Base-by-base conservation (phyloP, 2,329 filamentous ascomycete genomes). In the Monosporascus cannonballus region DNA sequence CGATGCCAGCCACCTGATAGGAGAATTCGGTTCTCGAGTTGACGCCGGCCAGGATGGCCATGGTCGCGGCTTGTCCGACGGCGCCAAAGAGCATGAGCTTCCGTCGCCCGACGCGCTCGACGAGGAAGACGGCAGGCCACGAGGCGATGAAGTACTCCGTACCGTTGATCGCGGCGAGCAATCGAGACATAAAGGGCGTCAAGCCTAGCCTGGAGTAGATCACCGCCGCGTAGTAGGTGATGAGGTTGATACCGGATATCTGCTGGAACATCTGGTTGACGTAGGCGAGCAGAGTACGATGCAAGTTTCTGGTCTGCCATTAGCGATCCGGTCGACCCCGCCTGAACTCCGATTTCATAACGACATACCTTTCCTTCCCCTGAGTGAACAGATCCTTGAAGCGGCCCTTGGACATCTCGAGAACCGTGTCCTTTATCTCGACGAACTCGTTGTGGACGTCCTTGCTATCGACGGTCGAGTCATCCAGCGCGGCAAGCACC, bases 11-110 rank as follows among this genome's bases (percentile, higher is more conserved):
- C 18, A 70, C 62, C 15, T 69, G 59, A 37, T 55, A 50, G 6
- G 54, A 56, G 48, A 57, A 64, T 0, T 64, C 57, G 1, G 58
- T 54, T 6, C 58, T 61, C 4, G 69, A 69, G 51, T 71, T 70
- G 11, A 69, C 72, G 36, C 76, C 74, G 0, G 77, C 73, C 38
- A 83, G 72, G 38, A 89, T 76, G 2, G 83, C 78, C 86, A 90
- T 89, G 49, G 80, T 83, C 2, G 77, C 64, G 38, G 81, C 82
- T 73, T 85, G 84, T 0, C 83, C 83, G 3, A 75, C 72, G 0
- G 83, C 80, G 50, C 86, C 86, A 56, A 89, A 81, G 18, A 90
- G 70, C 85, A 91, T 90, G 55, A 90, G 77, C 62, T 81, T 80
- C 18, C 87, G 78, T 27, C 87, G 83, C 11, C 85, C 85, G 3